Base-by-base conservation (phyloP, 257 asterid species). In the Linderniella brevidens region DNA sequence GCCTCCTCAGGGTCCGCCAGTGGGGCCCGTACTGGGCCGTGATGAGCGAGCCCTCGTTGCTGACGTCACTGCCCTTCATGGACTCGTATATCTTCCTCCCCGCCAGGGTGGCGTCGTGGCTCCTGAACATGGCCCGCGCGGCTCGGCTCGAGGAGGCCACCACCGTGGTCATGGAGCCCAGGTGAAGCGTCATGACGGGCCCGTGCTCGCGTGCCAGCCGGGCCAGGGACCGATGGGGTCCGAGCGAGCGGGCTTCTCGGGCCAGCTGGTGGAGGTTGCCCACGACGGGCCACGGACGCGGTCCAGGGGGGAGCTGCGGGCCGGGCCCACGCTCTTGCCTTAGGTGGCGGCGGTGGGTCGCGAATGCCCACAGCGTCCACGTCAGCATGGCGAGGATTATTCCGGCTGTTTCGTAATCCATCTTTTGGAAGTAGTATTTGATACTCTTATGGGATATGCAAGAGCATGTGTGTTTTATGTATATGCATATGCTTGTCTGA, bases 221-320 rank as follows among this genome's bases (percentile, higher is more conserved):
- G 70, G 58, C 59, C 73, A 72, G 41, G 0, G 68, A 58, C 16
- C 62, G 65, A 25, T 78, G 76, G 0, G 84, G 90, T 16, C 67
- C 47, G 14, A 55, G 53, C 4, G 32, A 25, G 32, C 32, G 32
- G 32, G 32, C 32, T 3, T 3, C 32, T 25, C 32, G 32, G 32
- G 80, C 90, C 3, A 78, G 74, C 37, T 75, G 70, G 46, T 64
- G 66, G 10, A 75, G 64, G 59, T 75, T 68, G 17, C 77, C 81
- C 36, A 78, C 48, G 11, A 78, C 18, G 0, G 88, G 88, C 60
- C 70, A 11, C 29, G 75, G 77, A 1, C n/a, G 8, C 17, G 55
- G 55, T 9, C 55, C 55, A 11, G 55, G 55, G 0, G 55, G 55
- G 7, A 11, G n/a, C 17, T 25, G 32, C 32, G 32, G 32, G 32